Base-by-base conservation (phyloP, 2,329 filamentous ascomycete species). In the Biscogniauxia marginata region DNA sequence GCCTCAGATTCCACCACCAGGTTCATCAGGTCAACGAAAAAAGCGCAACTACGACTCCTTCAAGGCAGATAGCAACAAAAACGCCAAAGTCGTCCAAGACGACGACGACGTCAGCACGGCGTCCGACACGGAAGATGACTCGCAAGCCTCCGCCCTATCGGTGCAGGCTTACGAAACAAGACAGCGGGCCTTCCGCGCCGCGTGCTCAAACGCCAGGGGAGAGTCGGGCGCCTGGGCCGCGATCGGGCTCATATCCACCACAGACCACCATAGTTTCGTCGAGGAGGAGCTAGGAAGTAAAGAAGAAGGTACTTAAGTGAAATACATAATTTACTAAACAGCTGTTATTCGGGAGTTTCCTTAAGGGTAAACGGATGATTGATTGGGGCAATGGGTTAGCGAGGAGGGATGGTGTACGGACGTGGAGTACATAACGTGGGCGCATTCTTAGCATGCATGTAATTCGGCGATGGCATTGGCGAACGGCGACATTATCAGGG, bases 211-310 rank as follows among this genome's bases (percentile, higher is more conserved):
- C 46, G 65, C 60, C 25, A 56, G 55, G 3, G 58, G 43, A 9
- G 50, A 52, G 13, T 9, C 30, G 11, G 30, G n/a, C 3, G 25
- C 48, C 19, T 70, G 62, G 65, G 50, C 44, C 6, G 43, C 52
- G 0, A 70, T 77, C 18, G 58, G 62, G 1, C 62, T 79, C 8
- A 63, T 73, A 20, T 75, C 74, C 20, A 77, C 75, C 2, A 71
- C 70, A 0, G 73, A 75, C 56, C 68, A 76, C 34, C 75, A 78
- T 50, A 74, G 68, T 2, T 57, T 45, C 1, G 8, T 65, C 0
- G 75, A 78, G 2, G 47, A 55, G 3, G 76, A 77, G 16, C 57
- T 77, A 7, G 72, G 72, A 3, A 4, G 20, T 16, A 7, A 1
- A 7, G 9, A 9, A 13, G 9, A 2, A 8, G 13, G 39, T 13